These are phyloP conservation scores for Verbascum thapsus DNA, from an alignment of 257 asterid genomes.

Conservation along the genomic window DNA sequence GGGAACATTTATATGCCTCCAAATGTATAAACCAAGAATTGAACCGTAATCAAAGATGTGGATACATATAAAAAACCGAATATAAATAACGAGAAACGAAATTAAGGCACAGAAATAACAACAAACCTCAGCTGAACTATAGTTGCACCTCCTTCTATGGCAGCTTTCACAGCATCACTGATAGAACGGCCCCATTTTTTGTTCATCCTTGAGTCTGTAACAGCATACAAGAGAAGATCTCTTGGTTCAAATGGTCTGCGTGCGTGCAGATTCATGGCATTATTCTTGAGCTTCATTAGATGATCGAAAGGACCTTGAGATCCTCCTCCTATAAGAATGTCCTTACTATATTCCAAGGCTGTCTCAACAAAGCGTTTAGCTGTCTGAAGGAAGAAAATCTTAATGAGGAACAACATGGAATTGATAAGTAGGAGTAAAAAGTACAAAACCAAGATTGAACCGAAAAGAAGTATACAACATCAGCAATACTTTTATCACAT, in stretches of 20 bases:
- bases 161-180: conserved; percentile 78
- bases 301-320: conserved; percentile 91
- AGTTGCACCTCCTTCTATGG: conserved; percentile 91
- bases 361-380: conserved; percentile 79
- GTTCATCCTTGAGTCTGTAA: conserved; percentile 95
- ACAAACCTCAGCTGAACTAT: conserved; percentile 86
- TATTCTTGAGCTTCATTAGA: conserved; percentile 68
- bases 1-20: too few species aligned
- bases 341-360: conserved; percentile 79
- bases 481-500: conserved; percentile 18
- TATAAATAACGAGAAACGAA: too few species aligned
- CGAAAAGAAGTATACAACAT: conserved; percentile 6
- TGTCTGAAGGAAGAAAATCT: conserved; percentile 44
- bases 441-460: too few species aligned
- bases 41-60: too few species aligned
- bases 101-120: too few species aligned
- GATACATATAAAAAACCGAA: too few species aligned
- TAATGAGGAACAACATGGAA: conserved; percentile 17
- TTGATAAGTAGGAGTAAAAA: too few species aligned
- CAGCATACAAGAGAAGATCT: conserved; percentile 85
- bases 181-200: conserved; percentile 79
- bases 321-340: conserved; percentile 73
- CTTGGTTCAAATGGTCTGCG: conserved; percentile 62
- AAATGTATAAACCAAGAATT: too few species aligned
- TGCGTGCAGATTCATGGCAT: conserved; percentile 23